phyloP scores from a whole-genome alignment of 1,139 yeast species.

The Magnusiomyces tetraspermus region DNA sequence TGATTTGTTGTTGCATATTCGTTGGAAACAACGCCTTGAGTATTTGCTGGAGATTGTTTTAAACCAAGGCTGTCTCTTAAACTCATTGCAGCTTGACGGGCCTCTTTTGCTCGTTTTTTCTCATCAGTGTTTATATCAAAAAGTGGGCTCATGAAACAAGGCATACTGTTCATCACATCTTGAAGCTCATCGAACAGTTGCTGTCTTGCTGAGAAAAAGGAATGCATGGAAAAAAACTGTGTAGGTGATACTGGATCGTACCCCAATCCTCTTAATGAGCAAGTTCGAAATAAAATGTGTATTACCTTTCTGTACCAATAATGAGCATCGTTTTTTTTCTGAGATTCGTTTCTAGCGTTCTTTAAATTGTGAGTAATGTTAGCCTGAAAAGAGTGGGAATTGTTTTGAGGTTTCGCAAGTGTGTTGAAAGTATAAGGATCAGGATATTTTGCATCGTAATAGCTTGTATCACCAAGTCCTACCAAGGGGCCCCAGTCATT shows the following conservation, averaged over 20 bases:
- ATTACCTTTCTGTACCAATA: not conserved
- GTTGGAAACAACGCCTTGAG: too few relatives aligned
- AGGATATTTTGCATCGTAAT: not conserved
- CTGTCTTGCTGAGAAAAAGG: not conserved
- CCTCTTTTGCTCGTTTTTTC: not conserved
- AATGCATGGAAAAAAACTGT: not conserved
- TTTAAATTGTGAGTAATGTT: too few relatives aligned
- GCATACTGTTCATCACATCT: conserved; percentile 1
- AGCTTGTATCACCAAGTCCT: not conserved
- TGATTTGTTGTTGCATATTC: too few relatives aligned
- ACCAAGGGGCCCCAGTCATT: conserved; percentile 5
- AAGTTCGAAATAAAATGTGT: conserved; percentile 1
- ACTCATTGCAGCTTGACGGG: not conserved
- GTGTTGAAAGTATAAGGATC: too few relatives aligned
- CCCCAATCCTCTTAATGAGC: not conserved
- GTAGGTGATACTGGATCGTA: conserved; percentile 1
- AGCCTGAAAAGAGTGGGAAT: too few relatives aligned
- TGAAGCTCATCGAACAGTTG: not conserved
- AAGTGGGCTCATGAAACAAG: conserved; percentile 5
- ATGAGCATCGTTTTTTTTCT: not conserved
- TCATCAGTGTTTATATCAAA: conserved; percentile 1
- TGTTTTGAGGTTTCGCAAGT: too few relatives aligned
- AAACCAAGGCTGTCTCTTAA: too few relatives aligned
- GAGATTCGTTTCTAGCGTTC: not conserved
- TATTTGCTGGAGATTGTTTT: too few relatives aligned